Conservation (phyloP, 2,329 filamentous ascomycete genomes). For the Beauveria brongniartii region DNA sequence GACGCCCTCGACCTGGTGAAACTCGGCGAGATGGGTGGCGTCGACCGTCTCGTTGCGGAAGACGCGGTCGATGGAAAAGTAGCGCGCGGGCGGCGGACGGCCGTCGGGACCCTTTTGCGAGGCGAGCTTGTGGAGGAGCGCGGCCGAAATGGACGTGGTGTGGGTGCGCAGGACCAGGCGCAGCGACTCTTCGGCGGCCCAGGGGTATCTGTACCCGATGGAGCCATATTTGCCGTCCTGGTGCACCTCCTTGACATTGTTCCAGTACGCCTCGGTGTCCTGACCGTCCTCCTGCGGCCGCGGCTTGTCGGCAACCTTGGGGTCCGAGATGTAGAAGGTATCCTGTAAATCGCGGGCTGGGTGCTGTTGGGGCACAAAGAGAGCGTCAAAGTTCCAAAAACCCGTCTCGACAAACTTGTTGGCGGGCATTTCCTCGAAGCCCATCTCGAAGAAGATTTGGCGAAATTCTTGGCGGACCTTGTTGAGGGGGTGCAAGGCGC, state of each 20-base stretch:
- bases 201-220: constrained; percentile 93
- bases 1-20: constrained; percentile 97
- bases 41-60: constrained; percentile 98
- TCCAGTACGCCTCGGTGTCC: constrained; percentile 80
- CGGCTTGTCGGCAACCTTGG: constrained; percentile 63
- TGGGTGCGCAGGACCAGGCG: constrained; percentile 89
- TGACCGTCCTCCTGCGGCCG: constrained; percentile 44
- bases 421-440: constrained; percentile 97
- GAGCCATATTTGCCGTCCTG: constrained; percentile 88
- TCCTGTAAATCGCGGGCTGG: constrained; percentile 95
- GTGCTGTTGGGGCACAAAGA: constrained; percentile 96
- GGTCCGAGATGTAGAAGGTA: constrained; percentile 96
- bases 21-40: constrained; percentile 92
- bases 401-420: constrained; percentile 90
- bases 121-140: constrained; percentile 85
- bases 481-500: constrained; percentile 65
- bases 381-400: constrained; percentile 96
- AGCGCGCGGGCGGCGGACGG: constrained; percentile 63
- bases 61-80: constrained; percentile 97
- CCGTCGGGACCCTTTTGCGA: constrained; percentile 68
- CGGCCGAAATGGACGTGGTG: constrained; percentile 86
- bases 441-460: constrained; percentile 98
- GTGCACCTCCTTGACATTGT: constrained; percentile 81
- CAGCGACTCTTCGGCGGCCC: constrained; percentile 78
- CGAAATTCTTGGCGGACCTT: constrained; percentile 95